Conservation (phyloP, 192 early-diverging fungal genomes). For the Coemansia sp. region DNA sequence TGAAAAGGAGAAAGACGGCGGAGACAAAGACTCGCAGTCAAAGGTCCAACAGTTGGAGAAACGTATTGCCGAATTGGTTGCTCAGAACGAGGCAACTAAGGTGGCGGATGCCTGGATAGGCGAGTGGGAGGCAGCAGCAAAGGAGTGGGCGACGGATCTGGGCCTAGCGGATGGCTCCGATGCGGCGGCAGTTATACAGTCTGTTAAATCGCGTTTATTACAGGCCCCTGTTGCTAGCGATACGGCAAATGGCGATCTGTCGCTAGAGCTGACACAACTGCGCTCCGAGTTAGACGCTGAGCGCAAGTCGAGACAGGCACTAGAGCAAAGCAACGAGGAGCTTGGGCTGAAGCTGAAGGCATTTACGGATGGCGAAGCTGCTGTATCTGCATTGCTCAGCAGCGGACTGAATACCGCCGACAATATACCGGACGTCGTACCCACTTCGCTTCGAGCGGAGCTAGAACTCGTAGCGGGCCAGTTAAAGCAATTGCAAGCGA, state of each 20-base stretch:
- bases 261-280: constrained; percentile 33
- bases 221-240: neutral
- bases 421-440: constrained; percentile 26
- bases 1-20: constrained; percentile 14
- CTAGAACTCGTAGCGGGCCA: constrained; percentile 18
- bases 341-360: constrained; percentile 17
- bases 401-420: neutral
- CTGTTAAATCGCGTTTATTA: constrained; percentile 3
- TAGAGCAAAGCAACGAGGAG: constrained; percentile 12
- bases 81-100: constrained; percentile 20
- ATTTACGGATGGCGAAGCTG: constrained; percentile 14
- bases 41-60: constrained; percentile 14
- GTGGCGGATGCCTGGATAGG: constrained; percentile 9
- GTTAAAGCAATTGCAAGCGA: constrained; percentile 8
- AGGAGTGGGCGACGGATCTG: constrained; percentile 30
- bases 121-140: constrained; percentile 43
- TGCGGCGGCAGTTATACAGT: neutral
- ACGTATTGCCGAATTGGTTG: constrained; percentile 27
- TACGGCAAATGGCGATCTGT: constrained; percentile 12
- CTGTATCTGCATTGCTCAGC: constrained; percentile 13
- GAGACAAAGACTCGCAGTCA: neutral
- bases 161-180: constrained; percentile 11
- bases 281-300: constrained; percentile 21
- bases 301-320: constrained; percentile 1
- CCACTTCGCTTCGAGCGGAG: constrained; percentile 24